Percentiles rank a stretch among this genome's conserved stretches.
Conservation (phyloP, 2,329 filamentous ascomycete genomes). For the Dryadomyces sulphureus region DNA sequence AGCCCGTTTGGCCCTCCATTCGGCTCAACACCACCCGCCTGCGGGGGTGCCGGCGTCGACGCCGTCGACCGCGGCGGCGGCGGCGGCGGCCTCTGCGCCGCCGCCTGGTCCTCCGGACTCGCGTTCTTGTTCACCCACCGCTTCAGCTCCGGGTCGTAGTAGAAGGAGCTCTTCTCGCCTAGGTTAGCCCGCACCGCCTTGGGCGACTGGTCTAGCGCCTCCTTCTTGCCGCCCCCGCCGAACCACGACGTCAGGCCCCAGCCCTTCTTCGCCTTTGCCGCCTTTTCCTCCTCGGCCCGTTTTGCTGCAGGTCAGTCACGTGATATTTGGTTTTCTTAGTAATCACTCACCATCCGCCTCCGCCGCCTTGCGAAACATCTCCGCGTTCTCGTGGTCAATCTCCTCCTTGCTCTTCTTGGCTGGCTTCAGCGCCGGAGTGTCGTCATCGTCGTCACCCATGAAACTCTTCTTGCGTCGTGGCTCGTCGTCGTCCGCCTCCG, state of each 20-base stretch:
- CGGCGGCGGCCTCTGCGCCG: slow-evolving; percentile 62
- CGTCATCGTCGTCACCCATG: slow-evolving; percentile 72
- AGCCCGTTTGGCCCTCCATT: no score
- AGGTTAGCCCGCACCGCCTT: slow-evolving; percentile 83
- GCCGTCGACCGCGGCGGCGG: slow-evolving; percentile 60
- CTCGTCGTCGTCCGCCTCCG: slow-evolving; percentile 32
- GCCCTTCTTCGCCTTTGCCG: slow-evolving; percentile 42
- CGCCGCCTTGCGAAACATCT: slow-evolving; percentile 72
- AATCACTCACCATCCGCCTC: slow-evolving; percentile 50
- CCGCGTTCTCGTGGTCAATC: slow-evolving; percentile 66
- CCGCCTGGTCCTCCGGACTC: slow-evolving; percentile 44
- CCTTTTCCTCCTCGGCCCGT: slow-evolving; percentile 37
- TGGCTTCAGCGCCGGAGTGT: slow-evolving; percentile 43
- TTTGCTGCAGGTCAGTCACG: slow-evolving; percentile 32
- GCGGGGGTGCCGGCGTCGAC: slow-evolving; percentile 26
- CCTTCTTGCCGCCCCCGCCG: slow-evolving; percentile 47
- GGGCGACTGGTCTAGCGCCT: slow-evolving; percentile 41
- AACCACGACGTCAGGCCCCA: slow-evolving; percentile 84
- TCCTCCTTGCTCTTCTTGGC: slow-evolving; percentile 48
- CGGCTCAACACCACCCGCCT: no score
- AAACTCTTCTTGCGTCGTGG: slow-evolving; percentile 53
- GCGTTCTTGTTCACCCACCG: slow-evolving; percentile 98
- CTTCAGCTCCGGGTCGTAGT: slow-evolving; percentile 90
- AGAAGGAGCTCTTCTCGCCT: slow-evolving; percentile 83
- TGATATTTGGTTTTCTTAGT: not conserved